phyloP scores from a whole-genome alignment of 257 asterid genomes.

The Nemophila menziesii region DNA sequence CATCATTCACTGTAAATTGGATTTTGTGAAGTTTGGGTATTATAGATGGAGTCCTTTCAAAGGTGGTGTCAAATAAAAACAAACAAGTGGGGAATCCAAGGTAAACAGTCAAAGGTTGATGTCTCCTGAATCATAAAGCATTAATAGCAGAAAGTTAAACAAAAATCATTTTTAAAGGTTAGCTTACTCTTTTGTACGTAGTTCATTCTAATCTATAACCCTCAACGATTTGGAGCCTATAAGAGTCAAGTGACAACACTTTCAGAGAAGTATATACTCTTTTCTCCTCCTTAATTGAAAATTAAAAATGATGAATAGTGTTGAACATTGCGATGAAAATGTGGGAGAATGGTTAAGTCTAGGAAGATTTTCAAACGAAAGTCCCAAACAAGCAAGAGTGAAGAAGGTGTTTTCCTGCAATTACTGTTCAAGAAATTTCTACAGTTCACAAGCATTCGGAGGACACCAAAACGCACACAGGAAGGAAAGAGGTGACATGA shows the following conservation, averaged over 20 bases:
- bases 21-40: too few relatives aligned
- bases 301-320: constrained; percentile 25
- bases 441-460: constrained; percentile 92
- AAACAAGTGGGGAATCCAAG: constrained; percentile 52
- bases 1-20: too few relatives aligned
- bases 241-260: too few relatives aligned
- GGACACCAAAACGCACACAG: constrained; percentile 99
- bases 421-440: constrained; percentile 87
- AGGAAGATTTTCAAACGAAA: constrained; percentile 32
- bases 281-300: constrained; percentile 15
- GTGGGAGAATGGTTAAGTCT: constrained; percentile 60
- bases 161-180: constrained; percentile 28
- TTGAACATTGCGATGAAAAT: constrained; percentile 21
- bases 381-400: constrained; percentile 27
- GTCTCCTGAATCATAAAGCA: too few relatives aligned
- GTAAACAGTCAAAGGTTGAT: constrained; percentile 45
- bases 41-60: too few relatives aligned
- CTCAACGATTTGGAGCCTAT: too few relatives aligned
- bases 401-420: constrained; percentile 86
- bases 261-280: constrained; percentile 19
- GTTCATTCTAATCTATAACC: too few relatives aligned
- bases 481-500: constrained; percentile 77
- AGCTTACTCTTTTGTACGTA: constrained; percentile 33
- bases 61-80: too few relatives aligned
- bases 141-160: constrained; percentile 44